Percentiles rank a stretch among this genome's conserved stretches.
Evolutionary conservation across 164 flowering plant species (phyloP).

Genomic region (Chloranthus sessilifolius): DNA sequence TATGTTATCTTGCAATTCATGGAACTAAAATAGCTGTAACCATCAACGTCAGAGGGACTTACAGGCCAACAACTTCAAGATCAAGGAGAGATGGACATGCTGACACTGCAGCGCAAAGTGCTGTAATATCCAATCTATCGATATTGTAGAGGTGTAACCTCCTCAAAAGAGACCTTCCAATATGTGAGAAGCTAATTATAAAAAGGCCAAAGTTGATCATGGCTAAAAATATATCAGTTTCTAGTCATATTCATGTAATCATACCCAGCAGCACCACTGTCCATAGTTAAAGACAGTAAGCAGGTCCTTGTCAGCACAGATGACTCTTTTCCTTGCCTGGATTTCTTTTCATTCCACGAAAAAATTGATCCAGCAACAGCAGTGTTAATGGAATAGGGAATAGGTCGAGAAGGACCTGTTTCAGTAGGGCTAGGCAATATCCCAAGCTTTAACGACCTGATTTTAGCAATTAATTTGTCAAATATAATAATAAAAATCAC

Average conservation of each 20-base stretch:
- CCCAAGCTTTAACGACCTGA: slow-evolving; percentile 91
- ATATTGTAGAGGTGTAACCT: slow-evolving; percentile 77
- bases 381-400: slow-evolving; percentile 47
- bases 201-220: neutral
- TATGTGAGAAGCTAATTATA: slow-evolving; percentile 10
- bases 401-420: slow-evolving; percentile 40
- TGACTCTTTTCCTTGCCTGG: slow-evolving; percentile 74
- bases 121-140: slow-evolving; percentile 68
- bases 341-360: slow-evolving; percentile 77
- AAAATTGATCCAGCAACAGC: slow-evolving; percentile 54
- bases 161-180: slow-evolving; percentile 60
- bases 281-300: slow-evolving; percentile 47
- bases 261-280: slow-evolving; percentile 68
- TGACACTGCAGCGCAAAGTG: slow-evolving; percentile 61
- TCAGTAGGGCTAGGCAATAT: slow-evolving; percentile 45
- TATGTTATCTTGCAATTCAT: too few relatives aligned
- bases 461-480: neutral
- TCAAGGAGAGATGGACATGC: slow-evolving; percentile 75
- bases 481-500: too few relatives aligned
- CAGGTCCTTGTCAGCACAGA: slow-evolving; percentile 74
- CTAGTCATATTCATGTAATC: neutral
- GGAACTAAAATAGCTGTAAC: too few relatives aligned
- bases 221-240: neutral
- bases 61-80: slow-evolving; percentile 92
- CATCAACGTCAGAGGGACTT: slow-evolving; percentile 28